A percentile compares a stretch with the other conserved stretches of the same genome.
Conservation (phyloP, 331 rosid genomes). For the Malus hybrid region DNA sequence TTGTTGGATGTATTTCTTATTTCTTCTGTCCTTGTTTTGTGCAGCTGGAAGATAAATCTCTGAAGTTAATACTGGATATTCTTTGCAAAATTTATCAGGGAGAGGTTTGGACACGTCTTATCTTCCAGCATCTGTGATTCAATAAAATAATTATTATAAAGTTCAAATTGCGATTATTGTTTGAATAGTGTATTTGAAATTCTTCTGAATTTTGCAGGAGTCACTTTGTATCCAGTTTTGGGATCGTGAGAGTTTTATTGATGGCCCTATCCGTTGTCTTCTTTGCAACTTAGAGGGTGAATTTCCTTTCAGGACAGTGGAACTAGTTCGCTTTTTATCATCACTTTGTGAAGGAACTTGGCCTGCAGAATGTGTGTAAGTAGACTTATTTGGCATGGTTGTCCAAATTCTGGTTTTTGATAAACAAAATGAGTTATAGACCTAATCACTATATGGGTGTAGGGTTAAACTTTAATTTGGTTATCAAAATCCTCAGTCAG, state of each 20-base stretch:
- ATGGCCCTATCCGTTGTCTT: conserved; percentile 81
- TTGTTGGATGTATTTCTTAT: conserved; percentile 22
- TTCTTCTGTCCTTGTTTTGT: conserved; percentile 23
- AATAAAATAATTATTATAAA: not conserved
- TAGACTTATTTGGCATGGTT: conserved; percentile 4
- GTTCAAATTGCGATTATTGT: not conserved
- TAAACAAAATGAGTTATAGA: not conserved
- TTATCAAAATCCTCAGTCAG: not conserved
- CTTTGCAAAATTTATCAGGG: conserved; percentile 85
- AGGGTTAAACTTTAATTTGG: not conserved
- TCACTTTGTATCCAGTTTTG: conserved; percentile 90
- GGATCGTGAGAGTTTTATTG: conserved; percentile 86
- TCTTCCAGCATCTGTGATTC: conserved; percentile 18
- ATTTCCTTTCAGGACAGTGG: conserved; percentile 67
- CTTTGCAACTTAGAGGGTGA: conserved; percentile 78
- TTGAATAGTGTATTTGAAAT: conserved; percentile 8
- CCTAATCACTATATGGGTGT: not conserved
- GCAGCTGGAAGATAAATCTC: conserved; percentile 66
- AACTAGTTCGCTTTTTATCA: conserved; percentile 65
- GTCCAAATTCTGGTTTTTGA: not conserved
- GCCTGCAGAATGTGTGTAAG: conserved; percentile 97
- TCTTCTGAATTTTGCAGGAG: conserved; percentile 53
- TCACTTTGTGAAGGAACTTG: conserved; percentile 92
- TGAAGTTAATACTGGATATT: conserved; percentile 61
- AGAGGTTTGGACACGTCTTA: conserved; percentile 72